A percentile compares a stretch with the other conserved stretches of the same genome.
These are phyloP conservation scores for Cutaneotrichosporon sp. DNA, from an alignment of 1,284 basidiomycete genomes.

Conservation along the genomic window DNA sequence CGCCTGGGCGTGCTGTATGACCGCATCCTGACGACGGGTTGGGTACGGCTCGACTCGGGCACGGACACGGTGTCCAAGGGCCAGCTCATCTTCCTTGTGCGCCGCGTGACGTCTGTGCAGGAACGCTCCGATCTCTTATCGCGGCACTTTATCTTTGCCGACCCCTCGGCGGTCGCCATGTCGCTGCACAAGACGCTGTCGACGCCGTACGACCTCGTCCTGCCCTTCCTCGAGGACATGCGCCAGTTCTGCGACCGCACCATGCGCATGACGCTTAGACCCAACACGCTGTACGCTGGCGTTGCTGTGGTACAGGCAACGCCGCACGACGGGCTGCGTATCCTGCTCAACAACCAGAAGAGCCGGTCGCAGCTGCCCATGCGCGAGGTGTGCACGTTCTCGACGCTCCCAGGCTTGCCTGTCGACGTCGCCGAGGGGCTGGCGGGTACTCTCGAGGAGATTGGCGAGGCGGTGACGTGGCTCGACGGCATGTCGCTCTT, in stretches of 20 bases:
- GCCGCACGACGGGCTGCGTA: slow-evolving; percentile 49
- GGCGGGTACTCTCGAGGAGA: slow-evolving; percentile 43
- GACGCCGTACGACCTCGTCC: slow-evolving; percentile 45
- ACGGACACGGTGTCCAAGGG: slow-evolving; percentile 49
- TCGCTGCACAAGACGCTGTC: slow-evolving; percentile 47
- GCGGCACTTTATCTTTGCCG: slow-evolving; percentile 49
- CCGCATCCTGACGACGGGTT: slow-evolving; percentile 49
- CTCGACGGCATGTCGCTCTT: slow-evolving; percentile 45
- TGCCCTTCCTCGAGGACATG: slow-evolving; percentile 46
- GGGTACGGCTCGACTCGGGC: slow-evolving; percentile 37
- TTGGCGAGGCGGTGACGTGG: slow-evolving; percentile 43
- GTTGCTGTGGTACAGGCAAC: slow-evolving; percentile 49
- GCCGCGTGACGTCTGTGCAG: slow-evolving; percentile 39
- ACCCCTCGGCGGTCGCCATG: slow-evolving; percentile 42
- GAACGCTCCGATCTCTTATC: slow-evolving; percentile 46
- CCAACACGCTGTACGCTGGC: slow-evolving; percentile 47
- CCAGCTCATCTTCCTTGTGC: slow-evolving; percentile 49
- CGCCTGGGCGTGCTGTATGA: slow-evolving; percentile 50
- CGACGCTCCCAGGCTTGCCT: slow-evolving; percentile 11
- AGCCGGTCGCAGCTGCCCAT: slow-evolving; percentile 48
- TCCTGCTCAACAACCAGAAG: slow-evolving; percentile 43
- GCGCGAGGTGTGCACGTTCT: slow-evolving; percentile 41
- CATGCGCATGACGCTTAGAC: slow-evolving; percentile 33
- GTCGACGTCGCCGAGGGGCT: slow-evolving; percentile 16
- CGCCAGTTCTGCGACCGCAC: slow-evolving; percentile 43